phyloP scores from a whole-genome alignment of 2,329 filamentous ascomycete species.

The Teratosphaeria nubilosa region DNA sequence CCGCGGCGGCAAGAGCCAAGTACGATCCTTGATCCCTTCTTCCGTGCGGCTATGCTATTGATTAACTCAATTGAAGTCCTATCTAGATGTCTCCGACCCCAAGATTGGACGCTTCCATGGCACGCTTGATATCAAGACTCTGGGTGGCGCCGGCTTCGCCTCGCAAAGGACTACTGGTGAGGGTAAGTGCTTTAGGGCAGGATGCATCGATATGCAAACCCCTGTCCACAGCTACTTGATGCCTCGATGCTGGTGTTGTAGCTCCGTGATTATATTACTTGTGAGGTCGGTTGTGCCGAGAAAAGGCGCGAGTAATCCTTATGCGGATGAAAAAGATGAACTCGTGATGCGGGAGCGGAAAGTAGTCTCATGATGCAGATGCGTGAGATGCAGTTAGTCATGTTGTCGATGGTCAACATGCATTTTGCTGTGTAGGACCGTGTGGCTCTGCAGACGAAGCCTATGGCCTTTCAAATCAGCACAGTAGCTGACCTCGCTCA shows the following conservation, averaged over 20 bases:
- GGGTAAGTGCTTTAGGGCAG: not conserved
- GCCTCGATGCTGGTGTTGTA: not conserved
- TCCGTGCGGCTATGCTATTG: not conserved
- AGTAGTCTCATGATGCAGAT: no score
- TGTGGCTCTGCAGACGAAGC: not conserved
- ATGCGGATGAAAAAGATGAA: not conserved
- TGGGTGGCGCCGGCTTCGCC: slow-evolving; percentile 74
- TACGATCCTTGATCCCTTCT: not conserved
- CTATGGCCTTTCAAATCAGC: not conserved
- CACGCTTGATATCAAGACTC: slow-evolving; percentile 59
- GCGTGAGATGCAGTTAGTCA: no score
- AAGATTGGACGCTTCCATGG: slow-evolving; percentile 51
- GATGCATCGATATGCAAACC: not conserved
- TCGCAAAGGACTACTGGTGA: slow-evolving; percentile 59
- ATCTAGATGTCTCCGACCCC: slow-evolving; percentile 31
- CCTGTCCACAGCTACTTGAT: not conserved
- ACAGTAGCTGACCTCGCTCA: not conserved
- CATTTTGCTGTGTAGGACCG: no score
- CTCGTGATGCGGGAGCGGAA: no score
- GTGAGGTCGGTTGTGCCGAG: no score
- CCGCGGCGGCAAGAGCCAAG: slow-evolving; percentile 1
- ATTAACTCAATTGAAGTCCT: slow-evolving; percentile 31
- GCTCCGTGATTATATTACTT: not conserved
- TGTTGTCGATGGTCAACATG: no score
- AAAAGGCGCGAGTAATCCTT: no score